Percentiles rank a stretch among this genome's conserved stretches.
phyloP scores from a whole-genome alignment of 345 rosid species.

The Eucalyptus camaldulensis region DNA sequence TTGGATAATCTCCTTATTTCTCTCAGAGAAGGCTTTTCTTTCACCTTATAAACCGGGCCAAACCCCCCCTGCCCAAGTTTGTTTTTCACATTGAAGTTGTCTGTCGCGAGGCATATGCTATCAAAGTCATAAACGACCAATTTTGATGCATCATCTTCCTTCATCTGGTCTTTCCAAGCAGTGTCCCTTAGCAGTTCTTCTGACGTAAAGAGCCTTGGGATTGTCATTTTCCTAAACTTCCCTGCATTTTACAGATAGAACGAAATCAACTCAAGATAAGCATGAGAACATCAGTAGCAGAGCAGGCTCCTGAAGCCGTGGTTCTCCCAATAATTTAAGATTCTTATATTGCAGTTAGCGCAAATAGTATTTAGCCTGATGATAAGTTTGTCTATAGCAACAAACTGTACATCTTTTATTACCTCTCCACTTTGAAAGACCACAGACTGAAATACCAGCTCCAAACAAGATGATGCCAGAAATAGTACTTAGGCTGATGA shows the following conservation, averaged over 20 bases:
- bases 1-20: not conserved
- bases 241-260: not conserved
- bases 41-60: not conserved
- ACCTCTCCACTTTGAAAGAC: not conserved
- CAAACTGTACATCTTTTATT: not conserved
- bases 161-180: not conserved
- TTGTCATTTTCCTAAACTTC: not conserved
- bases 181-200: not conserved
- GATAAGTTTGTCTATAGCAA: not conserved
- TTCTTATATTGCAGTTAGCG: not conserved
- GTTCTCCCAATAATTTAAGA: not conserved
- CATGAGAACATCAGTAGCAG: not conserved
- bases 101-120: not conserved
- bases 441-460: not conserved
- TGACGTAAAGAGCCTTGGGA: not conserved
- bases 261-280: not conserved
- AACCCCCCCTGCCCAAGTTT: slow-evolving; percentile 2
- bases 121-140: not conserved
- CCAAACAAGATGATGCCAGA: not conserved
- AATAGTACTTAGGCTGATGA: not conserved
- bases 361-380: not conserved
- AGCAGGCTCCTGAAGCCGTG: not conserved
- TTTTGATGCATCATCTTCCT: not conserved
- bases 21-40: not conserved
- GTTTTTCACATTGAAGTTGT: not conserved